phyloP scores from a whole-genome alignment of 352 stramenopile genomes.

The Globisporangium cederbergense region DNA sequence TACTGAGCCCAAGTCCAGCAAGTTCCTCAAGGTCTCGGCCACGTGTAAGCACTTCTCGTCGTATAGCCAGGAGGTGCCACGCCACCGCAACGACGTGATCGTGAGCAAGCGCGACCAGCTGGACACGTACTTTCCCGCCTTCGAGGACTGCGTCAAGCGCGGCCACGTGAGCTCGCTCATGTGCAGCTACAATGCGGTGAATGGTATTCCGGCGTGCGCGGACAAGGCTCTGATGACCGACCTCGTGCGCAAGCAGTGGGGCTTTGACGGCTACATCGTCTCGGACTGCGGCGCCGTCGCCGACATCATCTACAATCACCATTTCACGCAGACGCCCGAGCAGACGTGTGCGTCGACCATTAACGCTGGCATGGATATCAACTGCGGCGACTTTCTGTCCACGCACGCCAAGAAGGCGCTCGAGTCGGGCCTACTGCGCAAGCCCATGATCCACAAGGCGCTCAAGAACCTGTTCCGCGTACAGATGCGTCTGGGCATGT shows the following conservation, averaged over 20 bases:
- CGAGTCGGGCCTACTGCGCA: slow-evolving; percentile 53
- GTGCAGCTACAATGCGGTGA: slow-evolving; percentile 95
- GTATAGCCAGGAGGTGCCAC: slow-evolving; percentile 81
- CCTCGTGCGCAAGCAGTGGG: slow-evolving; percentile 78
- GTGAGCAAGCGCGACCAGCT: slow-evolving; percentile 85
- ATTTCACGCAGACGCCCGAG: slow-evolving; percentile 71
- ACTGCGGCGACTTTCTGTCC: slow-evolving; percentile 67
- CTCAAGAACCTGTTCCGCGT: slow-evolving; percentile 81
- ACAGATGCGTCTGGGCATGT: slow-evolving; percentile 88
- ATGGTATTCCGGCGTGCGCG: slow-evolving; percentile 89
- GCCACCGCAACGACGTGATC: slow-evolving; percentile 86
- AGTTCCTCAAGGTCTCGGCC: slow-evolving; percentile 76
- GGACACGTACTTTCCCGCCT: slow-evolving; percentile 88
- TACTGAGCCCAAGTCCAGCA: background rate
- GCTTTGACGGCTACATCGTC: slow-evolving; percentile 91
- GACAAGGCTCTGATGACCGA: slow-evolving; percentile 78
- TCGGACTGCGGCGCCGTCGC: slow-evolving; percentile 89
- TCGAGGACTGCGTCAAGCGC: slow-evolving; percentile 79
- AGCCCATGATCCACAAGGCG: slow-evolving; percentile 54
- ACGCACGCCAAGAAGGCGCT: slow-evolving; percentile 64
- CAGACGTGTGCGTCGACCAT: slow-evolving; percentile 53
- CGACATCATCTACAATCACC: slow-evolving; percentile 71
- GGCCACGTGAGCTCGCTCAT: slow-evolving; percentile 85
- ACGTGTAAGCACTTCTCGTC: slow-evolving; percentile 93
- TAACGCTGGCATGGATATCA: slow-evolving; percentile 80